Conservation (phyloP, 306 rosid genomes). For the Pyrus communis region DNA sequence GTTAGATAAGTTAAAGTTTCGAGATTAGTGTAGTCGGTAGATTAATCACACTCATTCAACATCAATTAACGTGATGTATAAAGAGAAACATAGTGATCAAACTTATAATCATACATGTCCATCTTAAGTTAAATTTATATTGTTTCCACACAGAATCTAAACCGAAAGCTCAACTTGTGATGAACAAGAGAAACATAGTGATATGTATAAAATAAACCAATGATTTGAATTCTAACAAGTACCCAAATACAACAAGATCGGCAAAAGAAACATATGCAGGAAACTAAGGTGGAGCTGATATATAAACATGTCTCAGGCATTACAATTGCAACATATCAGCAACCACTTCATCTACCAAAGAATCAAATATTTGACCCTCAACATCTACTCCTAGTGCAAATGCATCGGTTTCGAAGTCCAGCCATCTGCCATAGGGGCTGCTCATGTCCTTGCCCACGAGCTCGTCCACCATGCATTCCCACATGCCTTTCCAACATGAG, state of each 20-base stretch:
- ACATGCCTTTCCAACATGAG: constrained; percentile 54
- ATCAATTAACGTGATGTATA: no score
- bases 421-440: constrained; percentile 68
- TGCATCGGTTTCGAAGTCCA: constrained; percentile 60
- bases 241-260: neutral
- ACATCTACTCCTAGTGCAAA: constrained; percentile 59
- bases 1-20: no score
- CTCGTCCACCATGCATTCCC: constrained; percentile 83
- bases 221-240: neutral
- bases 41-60: no score
- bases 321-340: constrained; percentile 38
- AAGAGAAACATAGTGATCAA: neutral
- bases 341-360: constrained; percentile 62
- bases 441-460: constrained; percentile 91
- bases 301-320: neutral
- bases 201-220: neutral
- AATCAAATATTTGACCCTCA: constrained; percentile 51
- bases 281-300: neutral
- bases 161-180: neutral
- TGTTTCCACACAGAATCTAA: neutral
- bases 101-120: neutral
- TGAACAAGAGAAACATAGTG: neutral
- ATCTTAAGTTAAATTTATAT: neutral
- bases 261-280: neutral
- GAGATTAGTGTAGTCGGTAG: neutral